Conservation (phyloP, 2,329 filamentous ascomycete species). For the Orbilia javanica region DNA sequence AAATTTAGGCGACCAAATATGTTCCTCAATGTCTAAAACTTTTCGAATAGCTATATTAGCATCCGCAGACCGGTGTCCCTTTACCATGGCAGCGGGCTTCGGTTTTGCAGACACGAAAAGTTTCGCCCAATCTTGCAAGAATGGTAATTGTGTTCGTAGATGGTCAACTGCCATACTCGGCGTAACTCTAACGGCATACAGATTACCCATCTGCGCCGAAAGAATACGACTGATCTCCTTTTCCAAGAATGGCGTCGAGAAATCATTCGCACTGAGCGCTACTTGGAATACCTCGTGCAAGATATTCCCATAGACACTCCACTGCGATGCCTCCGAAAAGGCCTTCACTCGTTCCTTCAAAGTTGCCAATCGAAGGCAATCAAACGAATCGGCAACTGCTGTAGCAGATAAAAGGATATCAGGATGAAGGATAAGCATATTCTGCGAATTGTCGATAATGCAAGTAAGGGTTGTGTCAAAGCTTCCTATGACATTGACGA, state of each 20-base stretch:
- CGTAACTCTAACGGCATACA: constrained; percentile 87
- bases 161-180: constrained; percentile 80
- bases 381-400: constrained; percentile 95
- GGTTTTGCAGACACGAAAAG: constrained; percentile 81
- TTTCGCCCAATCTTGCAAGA: constrained; percentile 84
- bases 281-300: constrained; percentile 96
- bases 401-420: constrained; percentile 96
- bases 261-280: constrained; percentile 83
- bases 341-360: constrained; percentile 95
- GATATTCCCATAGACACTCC: constrained; percentile 91
- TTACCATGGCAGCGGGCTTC: constrained; percentile 77
- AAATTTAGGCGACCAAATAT: constrained; percentile 98
- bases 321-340: constrained; percentile 80
- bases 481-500: constrained; percentile 85
- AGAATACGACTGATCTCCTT: constrained; percentile 77
- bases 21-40: constrained; percentile 94
- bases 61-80: constrained; percentile 78
- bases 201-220: constrained; percentile 84
- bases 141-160: constrained; percentile 83
- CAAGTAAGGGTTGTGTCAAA: constrained; percentile 80
- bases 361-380: constrained; percentile 88
- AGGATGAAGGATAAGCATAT: constrained; percentile 91
- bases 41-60: constrained; percentile 89
- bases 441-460: constrained; percentile 82
- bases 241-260: constrained; percentile 78